Evolutionary conservation across 805 yeast species (phyloP).

Genomic region (Yarrowia sp.): DNA sequence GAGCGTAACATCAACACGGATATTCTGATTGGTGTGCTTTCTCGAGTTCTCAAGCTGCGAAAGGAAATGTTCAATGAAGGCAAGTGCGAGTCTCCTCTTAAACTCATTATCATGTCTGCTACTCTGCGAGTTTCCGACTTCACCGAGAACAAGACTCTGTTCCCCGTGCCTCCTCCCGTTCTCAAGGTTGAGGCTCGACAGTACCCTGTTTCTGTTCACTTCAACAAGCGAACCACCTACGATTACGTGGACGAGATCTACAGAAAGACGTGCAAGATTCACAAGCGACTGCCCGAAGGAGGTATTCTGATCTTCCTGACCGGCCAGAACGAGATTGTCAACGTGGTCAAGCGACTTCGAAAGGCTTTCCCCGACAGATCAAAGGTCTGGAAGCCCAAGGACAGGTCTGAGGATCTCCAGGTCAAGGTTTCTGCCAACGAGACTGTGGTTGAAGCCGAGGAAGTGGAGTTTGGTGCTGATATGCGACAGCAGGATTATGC

Average conservation of each 20-base stretch:
- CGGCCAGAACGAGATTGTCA: slow-evolving; percentile 90
- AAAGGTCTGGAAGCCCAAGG: slow-evolving; percentile 47
- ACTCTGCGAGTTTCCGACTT: slow-evolving; percentile 93
- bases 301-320: slow-evolving; percentile 91
- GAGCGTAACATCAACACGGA: slow-evolving; percentile 97
- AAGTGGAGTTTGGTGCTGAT: slow-evolving; percentile 62
- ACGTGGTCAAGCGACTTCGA: slow-evolving; percentile 72
- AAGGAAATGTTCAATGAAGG: slow-evolving; percentile 50
- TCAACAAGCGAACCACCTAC: slow-evolving; percentile 76
- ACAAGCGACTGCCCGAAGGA: slow-evolving; percentile 85
- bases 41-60: slow-evolving; percentile 82
- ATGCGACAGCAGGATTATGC: slow-evolving; percentile 51
- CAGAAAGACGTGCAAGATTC: slow-evolving; percentile 85
- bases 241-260: slow-evolving; percentile 89
- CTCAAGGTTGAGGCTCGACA: slow-evolving; percentile 91
- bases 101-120: slow-evolving; percentile 94
- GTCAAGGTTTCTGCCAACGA: slow-evolving; percentile 63
- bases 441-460: slow-evolving; percentile 85
- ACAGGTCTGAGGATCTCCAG: slow-evolving; percentile 47
- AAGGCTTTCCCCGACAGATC: slow-evolving; percentile 65
- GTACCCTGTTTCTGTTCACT: slow-evolving; percentile 90
- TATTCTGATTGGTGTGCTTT: slow-evolving; percentile 90
- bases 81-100: slow-evolving; percentile 65
- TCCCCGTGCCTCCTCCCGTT: slow-evolving; percentile 80
- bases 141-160: slow-evolving; percentile 77